Conservation (phyloP, 345 rosid genomes). For the Brassica nigra region DNA sequence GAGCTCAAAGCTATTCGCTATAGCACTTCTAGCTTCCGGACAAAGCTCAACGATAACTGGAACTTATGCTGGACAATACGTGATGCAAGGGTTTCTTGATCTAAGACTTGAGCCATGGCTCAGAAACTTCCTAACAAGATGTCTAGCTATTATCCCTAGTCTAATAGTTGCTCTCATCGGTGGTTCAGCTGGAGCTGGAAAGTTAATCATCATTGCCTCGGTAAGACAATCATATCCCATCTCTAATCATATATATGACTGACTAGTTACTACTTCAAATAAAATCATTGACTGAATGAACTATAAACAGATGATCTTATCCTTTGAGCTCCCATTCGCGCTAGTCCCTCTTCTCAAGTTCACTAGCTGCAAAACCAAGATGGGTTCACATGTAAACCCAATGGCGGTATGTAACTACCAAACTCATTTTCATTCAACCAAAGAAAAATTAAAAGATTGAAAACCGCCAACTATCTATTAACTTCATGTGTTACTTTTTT, state of each 20-base stretch:
- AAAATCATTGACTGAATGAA: not conserved
- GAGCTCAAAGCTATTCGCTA: constrained; percentile 93
- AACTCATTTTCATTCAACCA: not conserved
- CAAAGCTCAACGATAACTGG: constrained; percentile 99
- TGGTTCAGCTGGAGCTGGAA: constrained; percentile 91
- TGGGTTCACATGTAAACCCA: constrained; percentile 72
- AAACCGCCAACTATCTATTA: not conserved
- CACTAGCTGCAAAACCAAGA: constrained; percentile 84
- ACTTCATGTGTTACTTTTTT: not conserved
- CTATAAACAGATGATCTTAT: constrained; percentile 74
- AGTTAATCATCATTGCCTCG: constrained; percentile 89
- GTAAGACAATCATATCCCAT: constrained; percentile 41
- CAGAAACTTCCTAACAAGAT: constrained; percentile 78
- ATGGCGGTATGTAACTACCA: constrained; percentile 46
- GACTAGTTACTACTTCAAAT: not conserved
- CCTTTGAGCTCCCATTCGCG: constrained; percentile 95
- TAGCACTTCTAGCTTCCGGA: constrained; percentile 92
- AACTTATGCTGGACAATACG: constrained; percentile 97
- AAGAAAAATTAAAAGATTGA: not conserved
- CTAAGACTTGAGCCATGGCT: constrained; percentile 79
- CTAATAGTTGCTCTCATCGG: constrained; percentile 84
- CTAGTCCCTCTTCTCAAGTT: constrained; percentile 92
- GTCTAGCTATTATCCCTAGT: constrained; percentile 93
- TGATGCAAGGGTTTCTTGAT: constrained; percentile 97
- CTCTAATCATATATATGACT: not conserved